These are phyloP conservation scores for Pythium apleroticum DNA, from an alignment of 352 stramenopile species.

Conservation along the genomic window DNA sequence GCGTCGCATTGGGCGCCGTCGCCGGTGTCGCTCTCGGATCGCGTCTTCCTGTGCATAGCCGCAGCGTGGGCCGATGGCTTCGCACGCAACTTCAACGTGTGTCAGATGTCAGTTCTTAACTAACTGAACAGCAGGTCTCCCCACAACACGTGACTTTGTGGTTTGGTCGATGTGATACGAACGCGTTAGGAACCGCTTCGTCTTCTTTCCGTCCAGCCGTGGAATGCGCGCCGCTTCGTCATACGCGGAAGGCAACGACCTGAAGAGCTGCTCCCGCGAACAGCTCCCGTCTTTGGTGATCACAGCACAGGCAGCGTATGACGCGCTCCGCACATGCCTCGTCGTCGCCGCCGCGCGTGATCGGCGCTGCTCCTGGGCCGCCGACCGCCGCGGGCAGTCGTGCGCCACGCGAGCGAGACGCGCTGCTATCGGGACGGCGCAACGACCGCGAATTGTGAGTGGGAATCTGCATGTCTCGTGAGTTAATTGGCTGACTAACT, in stretches of 20 bases:
- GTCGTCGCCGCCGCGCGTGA: constrained; percentile 26
- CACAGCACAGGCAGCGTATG: too few species aligned
- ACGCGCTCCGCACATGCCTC: constrained; percentile 21
- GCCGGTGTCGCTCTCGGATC: constrained; percentile 2
- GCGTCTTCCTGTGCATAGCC: constrained; percentile 12
- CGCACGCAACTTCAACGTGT: constrained; percentile 21
- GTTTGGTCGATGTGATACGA: constrained; percentile 15
- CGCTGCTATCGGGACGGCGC: constrained; percentile 10
- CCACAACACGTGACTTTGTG: neutral
- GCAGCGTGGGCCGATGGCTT: constrained; percentile 3
- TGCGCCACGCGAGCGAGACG: constrained; percentile 19
- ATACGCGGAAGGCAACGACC: neutral
- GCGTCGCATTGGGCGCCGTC: constrained; percentile 15
- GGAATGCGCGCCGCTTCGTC: constrained; percentile 15
- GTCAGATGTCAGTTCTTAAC: constrained; percentile 4
- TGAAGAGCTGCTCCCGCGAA: too few species aligned
- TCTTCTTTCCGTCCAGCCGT: constrained; percentile 9
- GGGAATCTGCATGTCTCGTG: neutral
- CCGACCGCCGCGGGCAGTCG: neutral
- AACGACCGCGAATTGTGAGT: constrained; percentile 25
- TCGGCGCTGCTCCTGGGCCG: neutral
- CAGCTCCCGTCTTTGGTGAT: too few species aligned
- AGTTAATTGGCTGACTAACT: neutral
- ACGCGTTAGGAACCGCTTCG: constrained; percentile 20
- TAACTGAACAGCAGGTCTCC: too few species aligned